Percentiles rank a stretch among this genome's conserved stretches.
Evolutionary conservation across 441 rosid species (phyloP).

Genomic region (Corymbia calophylla): DNA sequence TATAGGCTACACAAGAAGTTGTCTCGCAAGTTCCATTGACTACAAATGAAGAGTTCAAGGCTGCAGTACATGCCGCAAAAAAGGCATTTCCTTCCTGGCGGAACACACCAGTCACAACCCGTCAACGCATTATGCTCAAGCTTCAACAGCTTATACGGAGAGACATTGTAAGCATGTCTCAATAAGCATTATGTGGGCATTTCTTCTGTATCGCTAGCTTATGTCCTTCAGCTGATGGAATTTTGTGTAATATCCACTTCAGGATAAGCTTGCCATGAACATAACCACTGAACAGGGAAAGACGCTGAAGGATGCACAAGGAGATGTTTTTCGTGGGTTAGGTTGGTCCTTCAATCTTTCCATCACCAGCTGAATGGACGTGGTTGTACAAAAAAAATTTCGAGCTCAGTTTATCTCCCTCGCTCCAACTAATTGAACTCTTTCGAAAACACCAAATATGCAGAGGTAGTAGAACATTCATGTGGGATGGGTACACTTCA

Average conservation of each 20-base stretch:
- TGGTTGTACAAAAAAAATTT: not conserved
- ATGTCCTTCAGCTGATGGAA: not conserved
- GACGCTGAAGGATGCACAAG: conserved; percentile 90
- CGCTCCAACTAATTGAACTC: not conserved
- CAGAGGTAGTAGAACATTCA: conserved; percentile 95
- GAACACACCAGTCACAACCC: conserved; percentile 72
- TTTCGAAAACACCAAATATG: not conserved
- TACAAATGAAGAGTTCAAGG: conserved; percentile 77
- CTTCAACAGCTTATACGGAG: conserved; percentile 89
- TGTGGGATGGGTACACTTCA: conserved; percentile 93
- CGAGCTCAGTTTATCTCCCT: not conserved
- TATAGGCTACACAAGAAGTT: conserved; percentile 87
- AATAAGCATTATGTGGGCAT: not conserved
- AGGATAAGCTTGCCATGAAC: conserved; percentile 88
- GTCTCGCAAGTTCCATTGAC: conserved; percentile 82
- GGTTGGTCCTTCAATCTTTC: conserved; percentile 27
- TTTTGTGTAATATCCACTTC: not conserved
- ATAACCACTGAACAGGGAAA: conserved; percentile 92
- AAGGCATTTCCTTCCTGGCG: conserved; percentile 79
- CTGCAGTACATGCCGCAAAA: conserved; percentile 85
- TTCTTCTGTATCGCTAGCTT: not conserved
- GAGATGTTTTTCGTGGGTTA: conserved; percentile 92
- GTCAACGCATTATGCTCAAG: conserved; percentile 85
- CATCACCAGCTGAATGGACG: not conserved
- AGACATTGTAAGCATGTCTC: conserved; percentile 43